Base-by-base conservation (phyloP, 495 filamentous ascomycete genomes). In the Trichoderma erinaceum region DNA sequence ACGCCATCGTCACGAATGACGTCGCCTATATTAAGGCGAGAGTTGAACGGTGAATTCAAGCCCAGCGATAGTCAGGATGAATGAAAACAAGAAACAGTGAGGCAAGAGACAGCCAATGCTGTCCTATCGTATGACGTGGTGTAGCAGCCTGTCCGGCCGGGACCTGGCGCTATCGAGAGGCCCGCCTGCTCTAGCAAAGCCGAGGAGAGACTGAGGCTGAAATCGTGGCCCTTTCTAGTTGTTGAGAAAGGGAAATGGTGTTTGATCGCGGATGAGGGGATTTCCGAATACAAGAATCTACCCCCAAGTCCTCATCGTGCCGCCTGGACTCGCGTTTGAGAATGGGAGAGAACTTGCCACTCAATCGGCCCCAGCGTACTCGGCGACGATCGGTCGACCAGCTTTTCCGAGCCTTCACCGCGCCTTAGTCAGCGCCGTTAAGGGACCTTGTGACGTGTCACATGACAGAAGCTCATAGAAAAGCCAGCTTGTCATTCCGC, bases 1-100 rank as follows among this genome's bases (percentile, higher is more conserved):
- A 77, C 71, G 78, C 76, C 80, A 82, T 82, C 35, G 63, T 21
- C 63, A 43, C n/a, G 29, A 44, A 7, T 23, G 63, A 65, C 35
- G 41, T 21, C 63, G 63, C 35, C 35, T 44, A 65, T 41, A 3
- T 13, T 4, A 65, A 65, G 41, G 63, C 41, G 23, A 16, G 29
- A 15, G 29, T 61, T 18, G 25, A 21, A 32, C 44, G n/a, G 41
- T 41, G 32, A 43, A 65, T 61, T 18, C 56, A 61, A 61, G 16
- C 16, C 25, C 23, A 29, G 56, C 27, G 56, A 32, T 32, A 13
- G n/a, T 12, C 27, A 32, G 25, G 44, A 48, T 16, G 23, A 5
- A 29, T 16, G 25, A 25, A 32, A 32, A 6, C 25, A 3, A 32
- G 25, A 61, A 4, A 5, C 56, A 32, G 15, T 16, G 25, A 61